Evolutionary conservation across 768 basidiomycete genomes (phyloP), one percentile per base, ranked within the genome.

Genomic region (Lactarius quietus): DNA sequence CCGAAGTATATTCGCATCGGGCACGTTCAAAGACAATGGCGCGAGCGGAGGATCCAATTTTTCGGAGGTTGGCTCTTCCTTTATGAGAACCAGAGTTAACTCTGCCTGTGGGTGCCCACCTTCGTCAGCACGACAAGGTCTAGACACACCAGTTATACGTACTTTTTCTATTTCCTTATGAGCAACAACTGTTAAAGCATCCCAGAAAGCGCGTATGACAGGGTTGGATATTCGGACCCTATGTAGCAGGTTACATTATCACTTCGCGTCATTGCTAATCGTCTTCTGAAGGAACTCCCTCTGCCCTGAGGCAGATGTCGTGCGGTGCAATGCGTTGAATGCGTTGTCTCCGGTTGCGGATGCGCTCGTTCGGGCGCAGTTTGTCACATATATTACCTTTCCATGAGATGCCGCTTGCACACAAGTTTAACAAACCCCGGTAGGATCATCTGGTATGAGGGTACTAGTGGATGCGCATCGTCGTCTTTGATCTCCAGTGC

Each of bases 1-100:
- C 36, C 70, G 73, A 29, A 77, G 65, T 33, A 75, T 68, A 65
- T 53, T 51, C 6, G 52, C 43, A 17, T 63, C 62, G 18, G 38
- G 53, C 14, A 43, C n/a, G 31, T 63, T 31, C 29, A 57, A 18
- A 36, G 20, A 6, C 8, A 17, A 23, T 17, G 6, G 36, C 14
- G 12, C 45, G 23, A 12, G 23, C 23, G 45, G 23, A 26, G 28
- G 3, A 35, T n/a, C 15, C 15, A 15, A 35, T 14, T n/a, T 31
- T 55, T 62, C 29, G 20, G 14, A 29, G 6, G 39, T 35, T 35
- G 61, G 5, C 29, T 62, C 53, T 14, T 29, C 28, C 3, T 28
- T 26, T 29, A 61, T 43, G 7, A 59, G 45, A n/a, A 7, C 17
- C n/a, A 59, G 43, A 33, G 23, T 23, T 1, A 31, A 29, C 7